Evolutionary conservation across 1,139 yeast genomes (phyloP), one percentile per base, ranked within the genome.

Genomic region (Suhomyces taliae): DNA sequence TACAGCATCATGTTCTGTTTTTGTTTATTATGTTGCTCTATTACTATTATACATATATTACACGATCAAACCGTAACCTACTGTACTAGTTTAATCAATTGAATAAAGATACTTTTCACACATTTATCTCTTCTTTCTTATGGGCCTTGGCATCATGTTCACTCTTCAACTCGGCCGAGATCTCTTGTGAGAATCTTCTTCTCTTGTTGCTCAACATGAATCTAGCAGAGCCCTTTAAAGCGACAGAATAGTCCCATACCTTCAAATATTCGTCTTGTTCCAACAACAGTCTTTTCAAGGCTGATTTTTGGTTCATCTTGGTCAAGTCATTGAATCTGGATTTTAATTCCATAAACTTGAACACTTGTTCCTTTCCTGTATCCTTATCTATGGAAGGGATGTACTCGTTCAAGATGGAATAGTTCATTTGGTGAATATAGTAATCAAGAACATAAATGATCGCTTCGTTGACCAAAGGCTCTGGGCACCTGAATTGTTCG

Each of bases 371-470:
- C 56, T 74, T 74, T 8, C 78, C 78, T 1, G 72, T 60, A 11
- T 58, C 66, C 7, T 61, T 52, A 49, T 74, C 76, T 3, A 61
- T 47, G 10, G 61, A 42, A 2, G 67, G 67, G 47, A 63, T 49
- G 49, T 57, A 62, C 43, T 63, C 65, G 38, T 58, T 60, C 36
- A 63, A 53, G 5, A 58, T 54, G 45, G 62, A 60, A 45, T 63
- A 66, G 51, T 65, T 65, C 67, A 68, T 72, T 53, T 74, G 77
- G 52, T 82, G 84, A 49, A 82, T 78, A 54, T 81, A 83, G 54
- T 80, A 79, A 55, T 84, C 87, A 46, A 87, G 68, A 8, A 87
- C 67, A 52, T 83, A 87, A 33, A 81, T 67, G 37, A 85, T 72
- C 1, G 85, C 83, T 53, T 82, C 86, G 53, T 78, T 81, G 3